These are phyloP conservation scores for Toxicodendron radicans DNA, from an alignment of 345 rosid species.

Conservation along the genomic window DNA sequence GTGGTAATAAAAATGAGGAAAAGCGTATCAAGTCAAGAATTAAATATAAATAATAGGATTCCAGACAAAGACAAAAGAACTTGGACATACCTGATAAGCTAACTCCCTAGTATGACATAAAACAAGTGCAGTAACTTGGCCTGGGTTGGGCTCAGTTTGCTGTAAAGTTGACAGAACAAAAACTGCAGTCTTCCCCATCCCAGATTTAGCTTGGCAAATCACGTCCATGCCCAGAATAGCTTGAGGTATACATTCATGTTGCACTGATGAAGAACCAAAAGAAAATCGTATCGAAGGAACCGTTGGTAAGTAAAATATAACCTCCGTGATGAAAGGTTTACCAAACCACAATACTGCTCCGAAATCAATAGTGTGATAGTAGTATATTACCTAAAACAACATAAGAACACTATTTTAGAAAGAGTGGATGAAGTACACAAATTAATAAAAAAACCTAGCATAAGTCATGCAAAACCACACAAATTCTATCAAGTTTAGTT, in stretches of 20 bases:
- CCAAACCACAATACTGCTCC: slow-evolving; percentile 64
- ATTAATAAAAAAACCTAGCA: not conserved
- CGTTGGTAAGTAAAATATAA: slow-evolving; percentile 71
- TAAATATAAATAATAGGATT: not conserved
- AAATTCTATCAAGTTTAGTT: too few relatives aligned
- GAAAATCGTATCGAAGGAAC: slow-evolving; percentile 75
- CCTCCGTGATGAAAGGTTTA: slow-evolving; percentile 63
- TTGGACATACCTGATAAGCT: slow-evolving; percentile 77
- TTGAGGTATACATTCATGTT: slow-evolving; percentile 99
- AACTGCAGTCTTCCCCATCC: slow-evolving; percentile 99
- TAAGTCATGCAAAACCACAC: too few relatives aligned
- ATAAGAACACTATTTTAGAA: not conserved
- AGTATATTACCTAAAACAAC: slow-evolving; percentile 57
- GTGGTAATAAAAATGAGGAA: not conserved
- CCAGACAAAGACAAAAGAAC: not conserved
- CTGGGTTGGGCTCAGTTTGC: slow-evolving; percentile 87
- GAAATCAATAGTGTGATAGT: slow-evolving; percentile 51
- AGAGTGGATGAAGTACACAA: too few relatives aligned
- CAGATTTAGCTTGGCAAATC: slow-evolving; percentile 99
- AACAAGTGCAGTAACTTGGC: slow-evolving; percentile 92
- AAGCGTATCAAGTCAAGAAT: not conserved
- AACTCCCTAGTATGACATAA: slow-evolving; percentile 94
- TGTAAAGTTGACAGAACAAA: slow-evolving; percentile 88
- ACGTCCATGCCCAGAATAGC: slow-evolving; percentile 98
- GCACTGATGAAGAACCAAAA: slow-evolving; percentile 87